Conservation (phyloP, 768 basidiomycete species). For the Chalciporus chontae region DNA sequence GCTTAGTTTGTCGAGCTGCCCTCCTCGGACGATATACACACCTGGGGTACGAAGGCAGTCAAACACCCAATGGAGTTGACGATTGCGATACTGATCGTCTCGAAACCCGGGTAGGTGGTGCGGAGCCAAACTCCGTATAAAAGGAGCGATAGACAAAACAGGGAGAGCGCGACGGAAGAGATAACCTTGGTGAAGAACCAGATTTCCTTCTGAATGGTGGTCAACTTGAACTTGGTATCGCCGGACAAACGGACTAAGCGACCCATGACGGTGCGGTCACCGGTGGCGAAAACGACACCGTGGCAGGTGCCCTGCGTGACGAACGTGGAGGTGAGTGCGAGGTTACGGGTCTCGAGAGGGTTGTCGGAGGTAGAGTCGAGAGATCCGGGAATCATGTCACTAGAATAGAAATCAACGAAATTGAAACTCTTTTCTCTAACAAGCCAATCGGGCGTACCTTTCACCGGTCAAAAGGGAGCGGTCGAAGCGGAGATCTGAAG, state of each 20-base stretch:
- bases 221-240: conserved; percentile 42
- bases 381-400: conserved; percentile 43
- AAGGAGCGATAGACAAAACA: conserved; percentile 40
- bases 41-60: conserved; percentile 42
- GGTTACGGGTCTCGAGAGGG: conserved; percentile 43
- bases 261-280: conserved; percentile 47
- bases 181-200: conserved; percentile 54
- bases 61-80: conserved; percentile 38
- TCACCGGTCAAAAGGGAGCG: conserved; percentile 53
- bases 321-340: conserved; percentile 46
- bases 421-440: background rate
- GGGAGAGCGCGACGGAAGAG: conserved; percentile 37
- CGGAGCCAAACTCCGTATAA: conserved; percentile 43
- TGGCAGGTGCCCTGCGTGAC: conserved; percentile 40
- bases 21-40: conserved; percentile 1
- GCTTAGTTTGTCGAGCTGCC: background rate
- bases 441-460: conserved; percentile 24
- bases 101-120: conserved; percentile 31
- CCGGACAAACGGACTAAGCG: conserved; percentile 54
- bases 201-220: conserved; percentile 45
- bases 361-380: conserved; percentile 49
- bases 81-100: conserved; percentile 34
- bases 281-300: conserved; percentile 41
- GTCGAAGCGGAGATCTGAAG: conserved; percentile 51
- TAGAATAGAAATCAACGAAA: conserved; percentile 6